phyloP scores from a whole-genome alignment of 1,139 yeast genomes.

The Blastobotrys capitulatus region DNA sequence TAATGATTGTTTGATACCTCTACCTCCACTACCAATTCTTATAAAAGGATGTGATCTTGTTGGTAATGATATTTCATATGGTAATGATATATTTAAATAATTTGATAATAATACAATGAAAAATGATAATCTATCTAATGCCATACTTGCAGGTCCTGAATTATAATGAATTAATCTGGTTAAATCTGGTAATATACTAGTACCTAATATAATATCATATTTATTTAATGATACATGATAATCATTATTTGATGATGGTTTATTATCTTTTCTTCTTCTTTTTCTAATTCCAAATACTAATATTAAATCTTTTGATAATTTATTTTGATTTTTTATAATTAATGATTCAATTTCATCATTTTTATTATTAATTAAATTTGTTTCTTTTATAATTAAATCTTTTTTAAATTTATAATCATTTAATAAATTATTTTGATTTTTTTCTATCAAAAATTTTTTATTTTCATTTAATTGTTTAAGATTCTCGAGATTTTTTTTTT shows the following conservation, averaged over 20 bases:
- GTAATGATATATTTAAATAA: slow-evolving; percentile 32
- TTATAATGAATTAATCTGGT: slow-evolving; percentile 28
- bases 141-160: slow-evolving; percentile 27
- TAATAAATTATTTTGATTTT: too few species aligned
- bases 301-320: slow-evolving; percentile 8
- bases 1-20: slow-evolving; percentile 13
- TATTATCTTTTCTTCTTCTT: slow-evolving; percentile 11
- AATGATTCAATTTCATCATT: not conserved
- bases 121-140: slow-evolving; percentile 32
- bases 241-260: not conserved
- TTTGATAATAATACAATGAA: slow-evolving; percentile 29
- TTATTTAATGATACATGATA: not conserved
- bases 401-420: not conserved
- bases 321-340: not conserved
- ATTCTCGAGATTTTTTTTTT: slow-evolving; percentile 5
- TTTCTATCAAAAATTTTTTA: too few species aligned
- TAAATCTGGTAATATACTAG: slow-evolving; percentile 30
- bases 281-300: slow-evolving; percentile 18
- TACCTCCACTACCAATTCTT: slow-evolving; percentile 21
- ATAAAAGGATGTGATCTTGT: slow-evolving; percentile 23
- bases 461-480: slow-evolving; percentile 4
- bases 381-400: not conserved
- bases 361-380: not conserved
- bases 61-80: slow-evolving; percentile 31
- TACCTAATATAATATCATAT: slow-evolving; percentile 24